Percentiles rank a stretch among this genome's conserved stretches.
phyloP scores from a whole-genome alignment of 345 rosid species.

The Kandelia obovata region DNA sequence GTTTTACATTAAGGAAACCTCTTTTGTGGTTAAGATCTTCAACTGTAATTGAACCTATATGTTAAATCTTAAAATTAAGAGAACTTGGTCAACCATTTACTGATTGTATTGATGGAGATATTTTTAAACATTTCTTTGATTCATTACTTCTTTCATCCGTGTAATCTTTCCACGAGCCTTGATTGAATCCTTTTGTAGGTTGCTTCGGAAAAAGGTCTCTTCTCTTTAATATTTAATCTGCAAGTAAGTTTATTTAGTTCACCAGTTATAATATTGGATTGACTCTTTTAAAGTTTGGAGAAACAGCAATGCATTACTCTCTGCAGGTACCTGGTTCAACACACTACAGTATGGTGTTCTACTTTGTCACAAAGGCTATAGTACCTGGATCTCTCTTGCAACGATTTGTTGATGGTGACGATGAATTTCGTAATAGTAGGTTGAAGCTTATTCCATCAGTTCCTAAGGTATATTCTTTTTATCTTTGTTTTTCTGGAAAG shows the following conservation, averaged over 20 bases:
- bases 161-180: not conserved
- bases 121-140: not conserved
- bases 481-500: not conserved
- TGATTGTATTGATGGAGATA: not conserved
- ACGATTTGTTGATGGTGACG: constrained; percentile 95
- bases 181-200: constrained; percentile 16
- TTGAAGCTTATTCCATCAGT: constrained; percentile 94
- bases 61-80: too few relatives aligned
- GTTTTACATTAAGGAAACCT: not conserved
- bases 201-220: constrained; percentile 35
- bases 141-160: not conserved
- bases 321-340: constrained; percentile 91
- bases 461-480: constrained; percentile 63
- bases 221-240: constrained; percentile 27
- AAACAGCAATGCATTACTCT: constrained; percentile 6
- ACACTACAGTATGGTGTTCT: constrained; percentile 96
- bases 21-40: not conserved
- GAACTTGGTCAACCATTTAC: not conserved
- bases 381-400: constrained; percentile 81
- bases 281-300: not conserved
- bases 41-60: not conserved
- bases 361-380: constrained; percentile 67
- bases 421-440: constrained; percentile 94
- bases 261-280: not conserved
- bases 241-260: constrained; percentile 22